Conservation (phyloP, 1,284 basidiomycete genomes). For the Cutaneotrichosporon sp. region DNA sequence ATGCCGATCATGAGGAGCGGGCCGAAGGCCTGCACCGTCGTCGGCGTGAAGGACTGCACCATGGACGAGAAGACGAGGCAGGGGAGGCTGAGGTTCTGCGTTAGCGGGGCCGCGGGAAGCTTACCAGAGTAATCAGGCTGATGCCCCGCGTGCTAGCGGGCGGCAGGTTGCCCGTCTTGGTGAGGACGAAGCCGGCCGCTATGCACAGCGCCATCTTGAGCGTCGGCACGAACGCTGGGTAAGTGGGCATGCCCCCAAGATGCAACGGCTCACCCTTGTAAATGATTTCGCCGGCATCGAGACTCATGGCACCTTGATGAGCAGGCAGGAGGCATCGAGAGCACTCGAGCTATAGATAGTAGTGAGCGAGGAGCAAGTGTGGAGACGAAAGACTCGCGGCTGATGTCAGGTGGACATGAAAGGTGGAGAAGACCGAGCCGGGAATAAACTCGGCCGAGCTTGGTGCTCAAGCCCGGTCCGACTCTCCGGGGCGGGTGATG, state of each 20-base stretch:
- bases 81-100: slow-evolving; percentile 67
- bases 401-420: neutral
- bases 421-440: neutral
- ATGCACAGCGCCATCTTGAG: slow-evolving; percentile 48
- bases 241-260: neutral
- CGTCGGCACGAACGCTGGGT: slow-evolving; percentile 46
- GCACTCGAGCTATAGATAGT: neutral
- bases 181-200: slow-evolving; percentile 36
- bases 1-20: slow-evolving; percentile 39
- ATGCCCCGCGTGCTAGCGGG: slow-evolving; percentile 42
- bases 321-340: neutral
- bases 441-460: neutral
- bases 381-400: neutral
- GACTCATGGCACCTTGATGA: neutral
- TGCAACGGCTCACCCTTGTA: slow-evolving; percentile 44
- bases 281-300: slow-evolving; percentile 37
- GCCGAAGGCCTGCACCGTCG: slow-evolving; percentile 68
- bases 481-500: neutral
- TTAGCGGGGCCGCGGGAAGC: slow-evolving; percentile 3
- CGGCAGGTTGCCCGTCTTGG: slow-evolving; percentile 40
- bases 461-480: neutral
- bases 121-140: slow-evolving; percentile 44
- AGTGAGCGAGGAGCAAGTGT: neutral
- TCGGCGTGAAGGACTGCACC: slow-evolving; percentile 67
- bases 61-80: slow-evolving; percentile 75